Conservation (phyloP, 139 green algal species). For the Tetradesmus obliquus region DNA sequence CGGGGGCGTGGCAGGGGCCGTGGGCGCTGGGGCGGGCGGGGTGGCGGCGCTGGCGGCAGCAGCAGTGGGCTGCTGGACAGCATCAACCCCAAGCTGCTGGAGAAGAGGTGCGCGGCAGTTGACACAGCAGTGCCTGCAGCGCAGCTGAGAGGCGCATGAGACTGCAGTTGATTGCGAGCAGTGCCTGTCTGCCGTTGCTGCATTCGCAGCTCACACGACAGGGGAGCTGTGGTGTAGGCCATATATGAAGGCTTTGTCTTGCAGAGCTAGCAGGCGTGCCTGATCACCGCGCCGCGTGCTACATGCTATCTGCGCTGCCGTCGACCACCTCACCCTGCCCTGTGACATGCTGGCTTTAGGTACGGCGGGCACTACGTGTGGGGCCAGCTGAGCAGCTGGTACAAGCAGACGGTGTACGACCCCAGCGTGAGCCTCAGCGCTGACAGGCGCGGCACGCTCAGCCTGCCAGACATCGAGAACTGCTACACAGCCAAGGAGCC, state of each 20-base stretch:
- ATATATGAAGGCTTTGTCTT: too few species aligned
- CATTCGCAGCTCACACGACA: too few species aligned
- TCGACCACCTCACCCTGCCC: not conserved
- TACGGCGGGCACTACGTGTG: conserved; percentile 88
- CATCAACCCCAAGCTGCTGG: conserved; percentile 22
- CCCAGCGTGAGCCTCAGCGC: conserved; percentile 84
- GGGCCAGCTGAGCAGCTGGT: conserved; percentile 90
- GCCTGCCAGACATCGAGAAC: conserved; percentile 88
- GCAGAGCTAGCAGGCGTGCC: too few species aligned
- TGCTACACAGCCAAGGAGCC: conserved; percentile 57
- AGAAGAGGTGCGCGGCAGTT: conserved; percentile 21
- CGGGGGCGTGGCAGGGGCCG: not conserved
- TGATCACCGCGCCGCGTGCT: too few species aligned
- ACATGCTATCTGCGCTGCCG: not conserved
- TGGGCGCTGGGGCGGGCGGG: not conserved
- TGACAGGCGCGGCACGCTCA: conserved; percentile 85
- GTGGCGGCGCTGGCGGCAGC: not conserved
- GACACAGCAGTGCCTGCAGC: not conserved
- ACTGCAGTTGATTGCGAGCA: not conserved
- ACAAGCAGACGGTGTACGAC: conserved; percentile 92
- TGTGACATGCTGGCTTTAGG: not conserved
- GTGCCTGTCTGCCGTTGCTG: too few species aligned
- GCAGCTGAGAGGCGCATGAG: too few species aligned
- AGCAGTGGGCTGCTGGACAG: not conserved
- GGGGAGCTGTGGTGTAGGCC: too few species aligned